Evolutionary conservation across 2,329 filamentous ascomycete species (phyloP).

Genomic region (Zalaria sp.): DNA sequence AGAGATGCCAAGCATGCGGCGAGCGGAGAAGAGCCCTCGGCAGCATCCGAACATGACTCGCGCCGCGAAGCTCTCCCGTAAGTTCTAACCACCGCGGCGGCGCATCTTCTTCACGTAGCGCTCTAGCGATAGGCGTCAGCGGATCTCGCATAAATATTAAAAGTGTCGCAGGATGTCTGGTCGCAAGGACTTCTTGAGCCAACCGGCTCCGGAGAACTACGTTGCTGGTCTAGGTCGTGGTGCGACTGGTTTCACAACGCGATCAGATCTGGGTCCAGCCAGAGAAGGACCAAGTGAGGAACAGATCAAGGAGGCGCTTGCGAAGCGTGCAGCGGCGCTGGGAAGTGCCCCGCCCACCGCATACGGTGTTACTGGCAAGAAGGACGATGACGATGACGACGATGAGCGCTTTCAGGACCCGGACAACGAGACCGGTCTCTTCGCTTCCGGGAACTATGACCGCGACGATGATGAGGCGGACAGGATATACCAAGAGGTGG

Average conservation of each 20-base stretch:
- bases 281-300: slow-evolving; percentile 92
- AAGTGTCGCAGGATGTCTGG: slow-evolving; percentile 35
- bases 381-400: slow-evolving; percentile 61
- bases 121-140: too few relatives aligned
- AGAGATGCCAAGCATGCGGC: too few relatives aligned
- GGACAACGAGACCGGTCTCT: slow-evolving; percentile 91
- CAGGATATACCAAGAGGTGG: slow-evolving; percentile 85
- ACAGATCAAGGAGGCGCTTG: slow-evolving; percentile 94
- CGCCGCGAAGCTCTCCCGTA: too few relatives aligned
- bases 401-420: slow-evolving; percentile 85
- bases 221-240: slow-evolving; percentile 95
- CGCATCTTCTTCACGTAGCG: too few relatives aligned
- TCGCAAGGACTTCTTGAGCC: slow-evolving; percentile 75
- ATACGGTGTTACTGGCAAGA: slow-evolving; percentile 55
- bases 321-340: slow-evolving; percentile 78
- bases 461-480: slow-evolving; percentile 97
- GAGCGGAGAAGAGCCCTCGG: too few relatives aligned
- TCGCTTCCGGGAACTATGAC: slow-evolving; percentile 90
- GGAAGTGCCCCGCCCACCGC: slow-evolving; percentile 57
- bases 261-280: slow-evolving; percentile 89
- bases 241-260: slow-evolving; percentile 93
- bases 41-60: too few relatives aligned
- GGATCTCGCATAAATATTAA: not conserved
- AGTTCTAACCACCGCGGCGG: too few relatives aligned
- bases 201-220: slow-evolving; percentile 50